A percentile compares a stretch with the other conserved stretches of the same genome.
phyloP scores from a whole-genome alignment of 345 rosid genomes.

The Eucalyptus marginata region DNA sequence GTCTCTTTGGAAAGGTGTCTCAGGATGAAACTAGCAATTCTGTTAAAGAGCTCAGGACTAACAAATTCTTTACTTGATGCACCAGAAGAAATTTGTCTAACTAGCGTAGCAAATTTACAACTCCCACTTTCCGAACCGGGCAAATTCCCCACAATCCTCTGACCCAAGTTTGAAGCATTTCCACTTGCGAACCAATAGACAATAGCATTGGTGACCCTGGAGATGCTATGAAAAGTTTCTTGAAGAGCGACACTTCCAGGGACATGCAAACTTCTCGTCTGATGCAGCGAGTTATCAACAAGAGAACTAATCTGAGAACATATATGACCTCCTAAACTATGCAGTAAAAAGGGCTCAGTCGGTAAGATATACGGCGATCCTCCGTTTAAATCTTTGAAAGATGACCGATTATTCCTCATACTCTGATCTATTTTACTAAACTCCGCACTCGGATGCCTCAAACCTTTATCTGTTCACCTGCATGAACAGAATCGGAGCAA shows the following conservation, averaged over 20 bases:
- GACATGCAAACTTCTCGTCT: constrained; percentile 16
- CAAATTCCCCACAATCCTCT: constrained; percentile 20
- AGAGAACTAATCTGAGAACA: constrained; percentile 17
- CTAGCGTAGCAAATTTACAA: constrained; percentile 9
- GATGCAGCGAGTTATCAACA: constrained; percentile 9
- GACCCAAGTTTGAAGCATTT: constrained; percentile 29
- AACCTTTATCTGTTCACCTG: not conserved
- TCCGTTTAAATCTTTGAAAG: constrained; percentile 37
- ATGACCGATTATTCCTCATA: constrained; percentile 33
- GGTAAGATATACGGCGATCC: constrained; percentile 31
- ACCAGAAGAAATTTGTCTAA: constrained; percentile 16
- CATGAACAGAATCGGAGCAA: not conserved
- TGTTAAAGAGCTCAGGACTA: constrained; percentile 19
- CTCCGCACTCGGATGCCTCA: not conserved
- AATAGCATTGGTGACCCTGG: constrained; percentile 50
- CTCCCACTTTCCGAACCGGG: constrained; percentile 11
- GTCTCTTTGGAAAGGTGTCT: constrained; percentile 44
- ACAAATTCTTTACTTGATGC: constrained; percentile 9
- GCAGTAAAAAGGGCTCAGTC: constrained; percentile 23
- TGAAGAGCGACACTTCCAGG: constrained; percentile 37
- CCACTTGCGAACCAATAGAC: constrained; percentile 39
- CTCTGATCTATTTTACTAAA: not conserved
- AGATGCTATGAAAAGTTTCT: constrained; percentile 49
- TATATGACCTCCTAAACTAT: constrained; percentile 24
- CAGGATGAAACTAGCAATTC: constrained; percentile 29